Evolutionary conservation across 371 early-diverging fungal genomes (phyloP).

Genomic region (Polyrhizophydium stewartii): DNA sequence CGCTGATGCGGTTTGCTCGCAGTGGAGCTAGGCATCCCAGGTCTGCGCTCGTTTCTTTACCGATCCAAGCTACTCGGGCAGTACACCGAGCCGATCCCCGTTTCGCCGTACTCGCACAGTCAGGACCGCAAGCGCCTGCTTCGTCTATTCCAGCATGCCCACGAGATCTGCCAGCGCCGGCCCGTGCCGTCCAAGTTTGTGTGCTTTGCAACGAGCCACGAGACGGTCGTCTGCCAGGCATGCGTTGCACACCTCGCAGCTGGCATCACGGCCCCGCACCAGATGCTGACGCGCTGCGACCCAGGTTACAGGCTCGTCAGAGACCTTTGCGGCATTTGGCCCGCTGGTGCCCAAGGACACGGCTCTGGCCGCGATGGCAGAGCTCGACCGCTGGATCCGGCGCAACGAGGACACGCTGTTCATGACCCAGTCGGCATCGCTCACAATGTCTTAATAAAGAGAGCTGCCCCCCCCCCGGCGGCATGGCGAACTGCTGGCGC

Average conservation of each 20-base stretch:
- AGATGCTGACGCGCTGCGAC: background rate
- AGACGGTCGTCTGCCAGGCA: constrained; percentile 73
- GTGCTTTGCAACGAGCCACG: constrained; percentile 54
- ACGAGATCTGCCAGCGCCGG: constrained; percentile 16
- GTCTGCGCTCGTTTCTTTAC: constrained; percentile 71
- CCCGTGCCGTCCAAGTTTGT: constrained; percentile 51
- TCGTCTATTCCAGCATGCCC: constrained; percentile 60
- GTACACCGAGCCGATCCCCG: constrained; percentile 45
- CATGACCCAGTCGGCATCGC: constrained; percentile 23
- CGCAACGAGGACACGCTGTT: constrained; percentile 66
- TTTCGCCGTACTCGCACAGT: constrained; percentile 31
- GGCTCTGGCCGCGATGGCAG: constrained; percentile 57
- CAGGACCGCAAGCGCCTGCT: constrained; percentile 38
- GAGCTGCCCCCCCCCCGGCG: too few species aligned
- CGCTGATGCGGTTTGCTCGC: background rate
- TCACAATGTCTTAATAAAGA: background rate
- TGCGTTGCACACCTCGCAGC: constrained; percentile 7
- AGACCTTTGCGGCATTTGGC: constrained; percentile 70
- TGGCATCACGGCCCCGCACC: background rate
- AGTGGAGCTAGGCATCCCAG: constrained; percentile 66
- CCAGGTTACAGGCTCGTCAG: constrained; percentile 64
- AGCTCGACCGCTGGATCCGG: constrained; percentile 69
- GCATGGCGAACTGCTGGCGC: too few species aligned
- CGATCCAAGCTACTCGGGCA: constrained; percentile 64
- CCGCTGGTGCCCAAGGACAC: constrained; percentile 63